Percentiles rank a stretch among this genome's conserved stretches.
phyloP scores from a whole-genome alignment of 305 asterid species.

The Fraxinus floribunda region DNA sequence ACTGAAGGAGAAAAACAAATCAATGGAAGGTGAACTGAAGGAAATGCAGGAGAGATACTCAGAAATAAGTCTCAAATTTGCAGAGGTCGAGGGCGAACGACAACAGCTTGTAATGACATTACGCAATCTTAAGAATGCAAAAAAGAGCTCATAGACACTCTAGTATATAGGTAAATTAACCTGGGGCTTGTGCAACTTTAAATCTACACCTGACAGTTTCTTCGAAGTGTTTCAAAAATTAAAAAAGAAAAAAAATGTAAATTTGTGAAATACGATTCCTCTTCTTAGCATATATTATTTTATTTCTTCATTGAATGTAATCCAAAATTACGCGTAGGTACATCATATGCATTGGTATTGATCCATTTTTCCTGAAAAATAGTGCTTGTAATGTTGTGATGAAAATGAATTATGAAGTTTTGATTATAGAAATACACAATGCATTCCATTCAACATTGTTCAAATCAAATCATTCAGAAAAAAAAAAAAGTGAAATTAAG shows the following conservation, averaged over 20 bases:
- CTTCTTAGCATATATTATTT: neutral
- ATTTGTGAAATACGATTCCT: conserved; percentile 8
- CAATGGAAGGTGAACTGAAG: conserved; percentile 74
- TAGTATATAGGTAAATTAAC: conserved; percentile 31
- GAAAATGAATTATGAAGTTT: neutral
- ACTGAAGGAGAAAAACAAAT: conserved; percentile 53
- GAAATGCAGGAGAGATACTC: conserved; percentile 96
- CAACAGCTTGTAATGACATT: conserved; percentile 91
- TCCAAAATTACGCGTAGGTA: neutral
- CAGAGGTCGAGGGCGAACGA: conserved; percentile 95
- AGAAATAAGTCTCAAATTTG: conserved; percentile 92
- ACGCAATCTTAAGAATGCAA: conserved; percentile 67
- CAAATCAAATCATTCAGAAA: neutral
- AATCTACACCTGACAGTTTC: neutral
- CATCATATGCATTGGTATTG: neutral
- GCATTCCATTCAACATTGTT: neutral
- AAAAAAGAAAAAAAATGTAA: neutral
- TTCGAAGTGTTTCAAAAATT: neutral
- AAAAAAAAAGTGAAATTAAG: neutral
- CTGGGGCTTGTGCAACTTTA: neutral
- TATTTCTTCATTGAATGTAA: neutral
- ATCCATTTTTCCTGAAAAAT: neutral
- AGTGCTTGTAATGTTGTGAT: neutral
- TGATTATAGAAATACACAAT: neutral
- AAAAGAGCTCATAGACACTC: conserved; percentile 33